Base-by-base conservation (phyloP, 805 yeast species). In the Teunomyces kruisii region DNA sequence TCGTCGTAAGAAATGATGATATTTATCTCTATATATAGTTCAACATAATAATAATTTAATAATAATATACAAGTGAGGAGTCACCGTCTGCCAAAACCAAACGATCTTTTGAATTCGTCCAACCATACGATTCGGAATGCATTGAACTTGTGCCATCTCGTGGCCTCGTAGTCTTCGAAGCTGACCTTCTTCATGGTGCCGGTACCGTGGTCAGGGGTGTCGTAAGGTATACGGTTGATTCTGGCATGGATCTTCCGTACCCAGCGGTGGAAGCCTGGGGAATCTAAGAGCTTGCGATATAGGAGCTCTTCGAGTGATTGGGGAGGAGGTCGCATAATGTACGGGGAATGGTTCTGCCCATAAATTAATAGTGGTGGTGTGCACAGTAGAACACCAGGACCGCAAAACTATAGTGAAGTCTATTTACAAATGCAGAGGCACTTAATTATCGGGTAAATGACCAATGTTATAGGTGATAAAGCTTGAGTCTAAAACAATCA, bases 171-270 rank as follows among this genome's bases (percentile, higher is more conserved):
- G 43, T 48, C 51, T 33, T 56, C 62, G 19, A 42, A 57, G 50
- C 31, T 58, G 55, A 37, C 45, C 53, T 39, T 59, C 55, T 26
- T 54, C 53, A 39, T 49, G 16, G 48, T 16, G 8, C 14, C 13
- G 6, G 35, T 32, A 22, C 40, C 44, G 39, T 32, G 33, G 30
- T 39, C 48, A 51, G 52, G 52, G 52, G 68, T 50, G 45, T 63
- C 77, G 10, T 77, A 72, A 2, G 81, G 79, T 5, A 82, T 70
- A 2, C 84, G 76, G 55, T 86, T 86, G 28, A 86, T 74, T 45
- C 72, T 74, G 32, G 85, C 84, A 56, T 86, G 85, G 1, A 86
- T 67, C 9, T 70, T 65, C 32, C 80, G 67, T 3, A 86, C 95
- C 68, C 83, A 79, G 22, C 76, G 65, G 52, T 84, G 80, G 54